Evolutionary conservation across 305 asterid species (phyloP), one percentile per base, ranked within the genome.

Genomic region (Stenogyne calaminthoides): DNA sequence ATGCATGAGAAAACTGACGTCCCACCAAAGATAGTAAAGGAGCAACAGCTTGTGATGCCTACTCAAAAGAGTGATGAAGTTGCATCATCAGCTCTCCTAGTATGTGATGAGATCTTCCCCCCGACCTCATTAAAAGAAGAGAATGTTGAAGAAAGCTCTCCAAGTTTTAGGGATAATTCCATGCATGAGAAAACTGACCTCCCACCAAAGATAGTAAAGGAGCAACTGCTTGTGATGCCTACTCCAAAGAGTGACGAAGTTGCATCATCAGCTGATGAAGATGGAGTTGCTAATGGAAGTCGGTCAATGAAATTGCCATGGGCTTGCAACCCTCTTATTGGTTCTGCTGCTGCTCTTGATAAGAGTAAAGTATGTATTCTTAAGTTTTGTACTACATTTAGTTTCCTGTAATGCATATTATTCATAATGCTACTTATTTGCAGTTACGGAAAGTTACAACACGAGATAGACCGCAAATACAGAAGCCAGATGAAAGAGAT

Each of bases 391-490:
- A 14, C 55, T 75, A 67, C 36, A 40, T 10, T 22, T 69, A 10
- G 73, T 78, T 64, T 70, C 40, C 55, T 70, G 49, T 42, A 42
- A 25, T 58, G 58, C 69, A 25, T 55, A 4, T 63, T 42, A 56
- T 77, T 86, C 63, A 80, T 51, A 57, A 67, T 77, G 39, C 71
- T 34, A 68, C 70, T 73, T 66, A 37, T 82, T 75, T 93, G 90
- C 93, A 93, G 97, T 77, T 93, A 63, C 86, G 90, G 85, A 92
- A 86, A 82, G 97, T 89, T 75, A 70, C 90, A 37, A 93, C 87
- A 63, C 80, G 84, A 37, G 83, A 25, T 39, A 75, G 77, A 75
- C 89, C 91, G 65, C 80, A 81, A 46, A 63, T 80, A 12, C 88
- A 76, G 65, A 81, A 84, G 80, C 89, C 56, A 20, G 96, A 87